Conservation (phyloP, 1,284 basidiomycete species). For the Cryptococcus hybrid region DNA sequence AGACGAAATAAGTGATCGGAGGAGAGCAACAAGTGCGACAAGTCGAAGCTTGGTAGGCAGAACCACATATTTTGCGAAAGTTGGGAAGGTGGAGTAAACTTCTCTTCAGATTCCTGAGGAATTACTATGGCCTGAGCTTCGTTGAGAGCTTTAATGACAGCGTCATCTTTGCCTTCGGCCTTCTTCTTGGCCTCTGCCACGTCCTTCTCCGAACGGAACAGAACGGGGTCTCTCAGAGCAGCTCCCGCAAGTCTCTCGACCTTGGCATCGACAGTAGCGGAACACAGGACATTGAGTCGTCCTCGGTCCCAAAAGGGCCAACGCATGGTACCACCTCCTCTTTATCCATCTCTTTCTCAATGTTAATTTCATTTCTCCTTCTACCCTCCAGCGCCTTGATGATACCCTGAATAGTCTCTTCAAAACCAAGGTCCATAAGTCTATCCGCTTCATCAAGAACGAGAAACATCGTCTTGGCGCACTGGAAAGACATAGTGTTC, state of each 20-base stretch:
- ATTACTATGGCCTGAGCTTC: conserved; percentile 27
- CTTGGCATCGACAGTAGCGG: conserved; percentile 92
- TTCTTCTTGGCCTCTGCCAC: conserved; percentile 5
- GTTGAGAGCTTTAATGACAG: conserved; percentile 24
- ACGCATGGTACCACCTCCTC: conserved; percentile 54
- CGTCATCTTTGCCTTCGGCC: conserved; percentile 13
- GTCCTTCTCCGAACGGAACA: conserved; percentile 48
- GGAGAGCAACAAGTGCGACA: conserved; percentile 82
- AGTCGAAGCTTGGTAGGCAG: conserved; percentile 90
- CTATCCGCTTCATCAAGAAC: conserved; percentile 97
- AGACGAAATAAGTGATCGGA: conserved; percentile 67
- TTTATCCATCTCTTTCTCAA: conserved; percentile 61
- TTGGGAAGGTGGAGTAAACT: conserved; percentile 92
- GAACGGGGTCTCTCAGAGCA: conserved; percentile 59
- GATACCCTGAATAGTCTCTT: conserved; percentile 72
- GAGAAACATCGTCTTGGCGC: conserved; percentile 92
- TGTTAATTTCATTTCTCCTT: conserved; percentile 67
- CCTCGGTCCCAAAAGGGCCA: conserved; percentile 67
- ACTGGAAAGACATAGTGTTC: conserved; percentile 83
- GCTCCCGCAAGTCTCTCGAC: conserved; percentile 90
- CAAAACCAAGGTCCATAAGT: conserved; percentile 68
- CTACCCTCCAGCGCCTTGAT: conserved; percentile 80
- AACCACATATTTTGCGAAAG: conserved; percentile 89
- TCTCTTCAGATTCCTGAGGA: conserved; percentile 51
- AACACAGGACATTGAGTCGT: conserved; percentile 86